Evolutionary conservation across 2,329 filamentous ascomycete genomes (phyloP), one percentile per base, ranked within the genome.

Genomic region (Myriosclerotinia scirpicola): DNA sequence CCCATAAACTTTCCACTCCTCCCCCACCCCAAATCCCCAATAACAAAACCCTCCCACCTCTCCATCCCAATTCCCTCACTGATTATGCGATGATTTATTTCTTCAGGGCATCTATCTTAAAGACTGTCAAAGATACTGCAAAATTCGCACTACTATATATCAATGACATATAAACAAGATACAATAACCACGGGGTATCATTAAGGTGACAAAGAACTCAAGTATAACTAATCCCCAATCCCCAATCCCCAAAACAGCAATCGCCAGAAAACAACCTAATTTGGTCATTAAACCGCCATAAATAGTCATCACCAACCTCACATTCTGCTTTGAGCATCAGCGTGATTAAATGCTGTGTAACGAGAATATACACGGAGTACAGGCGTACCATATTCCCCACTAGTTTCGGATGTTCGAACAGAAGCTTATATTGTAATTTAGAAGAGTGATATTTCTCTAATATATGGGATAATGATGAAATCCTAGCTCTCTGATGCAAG

Each of bases 1-100:
- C 4, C 54, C 36, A 54, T 65, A 68, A 26, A 68, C 63, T 34
- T 53, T 56, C 53, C 63, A 54, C n/a, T n/a, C n/a, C n/a, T 22
- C 34, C 64, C n/a, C 48, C 54, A 20, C 56, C 52, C 42, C 1
- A 22, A 17, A 15, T 50, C 50, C 5, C 34, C 36, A 6, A 66
- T n/a, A 20, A 63, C 64, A 5, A 66, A 53, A 30, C 48, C 42
- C 1, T 66, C 50, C n/a, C 34, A 55, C 3, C 4, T 40, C n/a
- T 66, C 64, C 64, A 66, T 66, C 3, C 46, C 50, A 30, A 66
- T 63, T 26, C 46, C 48, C 4, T 26, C 26, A 26, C 26, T 3
- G 3, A 26, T 26, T 3, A 26, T 2, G 26, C 2, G 26, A 26
- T 26, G 3, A 26, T 26, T 26, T 26, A 26, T 26, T 26, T 26